A percentile compares a stretch with the other conserved stretches of the same genome.
phyloP scores from a whole-genome alignment of 2,329 filamentous ascomycete genomes.

The Berkeleyomyces basicola region DNA sequence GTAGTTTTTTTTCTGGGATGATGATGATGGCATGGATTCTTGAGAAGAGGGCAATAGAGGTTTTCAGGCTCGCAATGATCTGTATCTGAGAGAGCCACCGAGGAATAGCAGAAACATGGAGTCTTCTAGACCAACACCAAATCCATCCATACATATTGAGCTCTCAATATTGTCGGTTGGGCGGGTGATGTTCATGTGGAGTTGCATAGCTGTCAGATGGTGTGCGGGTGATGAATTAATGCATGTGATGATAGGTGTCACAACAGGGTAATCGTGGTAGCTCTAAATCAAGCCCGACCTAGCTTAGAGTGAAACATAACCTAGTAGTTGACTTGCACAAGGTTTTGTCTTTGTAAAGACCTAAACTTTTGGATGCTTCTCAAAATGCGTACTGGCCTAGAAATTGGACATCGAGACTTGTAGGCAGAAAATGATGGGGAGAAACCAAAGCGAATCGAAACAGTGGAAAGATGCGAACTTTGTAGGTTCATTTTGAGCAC shows the following conservation, averaged over 20 bases:
- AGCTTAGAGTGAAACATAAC: background rate
- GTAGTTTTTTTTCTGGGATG: background rate
- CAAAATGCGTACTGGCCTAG: background rate
- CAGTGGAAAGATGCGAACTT: background rate
- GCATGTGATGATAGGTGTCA: background rate
- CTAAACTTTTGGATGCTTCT: too few relatives aligned
- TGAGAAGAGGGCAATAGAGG: background rate
- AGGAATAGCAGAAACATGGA: background rate
- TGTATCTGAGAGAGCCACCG: background rate
- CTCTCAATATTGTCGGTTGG: background rate
- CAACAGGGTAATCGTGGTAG: background rate
- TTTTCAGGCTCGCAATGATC: background rate
- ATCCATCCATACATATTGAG: background rate
- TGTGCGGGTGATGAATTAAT: background rate
- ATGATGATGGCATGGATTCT: background rate
- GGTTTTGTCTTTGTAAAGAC: too few relatives aligned
- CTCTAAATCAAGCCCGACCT: background rate
- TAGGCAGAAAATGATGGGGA: background rate
- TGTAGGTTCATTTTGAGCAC: background rate
- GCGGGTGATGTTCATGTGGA: background rate
- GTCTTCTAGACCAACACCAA: background rate
- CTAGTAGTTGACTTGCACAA: too few relatives aligned
- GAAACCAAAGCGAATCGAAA: background rate
- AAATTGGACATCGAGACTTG: background rate
- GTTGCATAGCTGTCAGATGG: background rate